Conservation (phyloP, 169 alveolate genomes). For the Cryptosporidium baileyi region DNA sequence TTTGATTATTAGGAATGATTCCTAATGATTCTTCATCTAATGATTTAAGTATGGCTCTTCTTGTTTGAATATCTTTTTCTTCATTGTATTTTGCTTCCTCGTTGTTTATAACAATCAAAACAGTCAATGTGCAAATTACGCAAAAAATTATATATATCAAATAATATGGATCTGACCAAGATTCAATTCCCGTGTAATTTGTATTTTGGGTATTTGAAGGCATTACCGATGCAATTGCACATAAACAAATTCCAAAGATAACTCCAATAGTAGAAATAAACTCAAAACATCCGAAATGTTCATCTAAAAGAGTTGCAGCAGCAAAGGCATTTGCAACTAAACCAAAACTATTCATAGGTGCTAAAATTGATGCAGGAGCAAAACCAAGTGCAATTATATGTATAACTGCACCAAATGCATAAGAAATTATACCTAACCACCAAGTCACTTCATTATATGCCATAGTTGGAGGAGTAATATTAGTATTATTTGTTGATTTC, state of each 20-base stretch:
- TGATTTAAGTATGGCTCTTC: constrained; percentile 70
- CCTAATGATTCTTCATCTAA: constrained; percentile 52
- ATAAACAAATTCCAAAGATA: constrained; percentile 79
- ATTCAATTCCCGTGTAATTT: constrained; percentile 73
- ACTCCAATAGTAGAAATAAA: constrained; percentile 81
- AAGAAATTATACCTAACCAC: constrained; percentile 80
- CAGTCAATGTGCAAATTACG: constrained; percentile 77
- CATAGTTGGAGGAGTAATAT: constrained; percentile 21
- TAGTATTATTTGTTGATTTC: constrained; percentile 43
- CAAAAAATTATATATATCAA: constrained; percentile 77
- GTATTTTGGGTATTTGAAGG: constrained; percentile 71
- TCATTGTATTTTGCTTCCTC: constrained; percentile 77
- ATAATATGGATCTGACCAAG: constrained; percentile 85
- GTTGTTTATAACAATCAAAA: constrained; percentile 76
- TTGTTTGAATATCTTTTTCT: constrained; percentile 73
- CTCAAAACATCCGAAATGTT: constrained; percentile 80
- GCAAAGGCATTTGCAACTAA: constrained; percentile 83
- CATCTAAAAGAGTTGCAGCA: constrained; percentile 82
- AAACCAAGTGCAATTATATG: constrained; percentile 84
- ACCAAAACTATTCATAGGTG: constrained; percentile 85
- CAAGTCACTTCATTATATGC: constrained; percentile 77
- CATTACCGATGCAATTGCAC: constrained; percentile 83
- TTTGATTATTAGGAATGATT: background rate
- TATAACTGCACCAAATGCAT: constrained; percentile 79
- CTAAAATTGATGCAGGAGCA: constrained; percentile 85